Evolutionary conservation across 1,139 yeast genomes (phyloP).

Genomic region (Suhomyces bokatorum): DNA sequence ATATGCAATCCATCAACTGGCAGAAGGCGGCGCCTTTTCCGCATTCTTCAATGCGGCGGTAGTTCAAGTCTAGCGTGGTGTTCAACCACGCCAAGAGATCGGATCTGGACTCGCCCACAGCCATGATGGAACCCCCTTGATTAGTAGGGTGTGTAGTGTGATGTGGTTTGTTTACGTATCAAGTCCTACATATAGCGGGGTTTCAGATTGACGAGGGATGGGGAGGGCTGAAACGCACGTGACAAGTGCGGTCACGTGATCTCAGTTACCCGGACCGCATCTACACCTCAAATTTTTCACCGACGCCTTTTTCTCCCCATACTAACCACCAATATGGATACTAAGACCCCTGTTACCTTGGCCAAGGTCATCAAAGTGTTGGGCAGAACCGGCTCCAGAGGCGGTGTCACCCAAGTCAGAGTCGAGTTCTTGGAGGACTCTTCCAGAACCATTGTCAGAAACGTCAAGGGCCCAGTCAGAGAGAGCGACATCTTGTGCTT

Average conservation of each 20-base stretch:
- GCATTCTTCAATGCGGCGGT: constrained; percentile 84
- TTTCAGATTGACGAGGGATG: not conserved
- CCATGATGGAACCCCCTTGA: constrained; percentile 16
- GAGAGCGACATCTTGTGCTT: constrained; percentile 30
- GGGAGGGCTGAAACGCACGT: not conserved
- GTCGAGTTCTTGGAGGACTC: constrained; percentile 30
- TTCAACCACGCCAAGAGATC: constrained; percentile 88
- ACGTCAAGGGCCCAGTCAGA: constrained; percentile 33
- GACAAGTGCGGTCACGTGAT: not conserved
- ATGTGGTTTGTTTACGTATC: constrained; percentile 7
- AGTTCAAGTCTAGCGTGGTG: constrained; percentile 59
- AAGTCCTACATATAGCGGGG: constrained; percentile 3
- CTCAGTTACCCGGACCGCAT: constrained; percentile 9
- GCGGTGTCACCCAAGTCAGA: constrained; percentile 33
- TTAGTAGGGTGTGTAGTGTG: not conserved
- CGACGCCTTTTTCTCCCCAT: constrained; percentile 1
- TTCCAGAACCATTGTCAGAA: constrained; percentile 31
- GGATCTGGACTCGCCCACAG: constrained; percentile 72
- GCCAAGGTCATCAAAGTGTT: constrained; percentile 31
- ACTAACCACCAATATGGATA: constrained; percentile 19
- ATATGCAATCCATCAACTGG: constrained; percentile 84
- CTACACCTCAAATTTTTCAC: constrained; percentile 8
- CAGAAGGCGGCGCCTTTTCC: constrained; percentile 96
- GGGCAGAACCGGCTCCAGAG: constrained; percentile 33
- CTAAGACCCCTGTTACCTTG: constrained; percentile 30